Conservation (phyloP, 148 eudicot genomes). For the Amaranthus cruentus region DNA sequence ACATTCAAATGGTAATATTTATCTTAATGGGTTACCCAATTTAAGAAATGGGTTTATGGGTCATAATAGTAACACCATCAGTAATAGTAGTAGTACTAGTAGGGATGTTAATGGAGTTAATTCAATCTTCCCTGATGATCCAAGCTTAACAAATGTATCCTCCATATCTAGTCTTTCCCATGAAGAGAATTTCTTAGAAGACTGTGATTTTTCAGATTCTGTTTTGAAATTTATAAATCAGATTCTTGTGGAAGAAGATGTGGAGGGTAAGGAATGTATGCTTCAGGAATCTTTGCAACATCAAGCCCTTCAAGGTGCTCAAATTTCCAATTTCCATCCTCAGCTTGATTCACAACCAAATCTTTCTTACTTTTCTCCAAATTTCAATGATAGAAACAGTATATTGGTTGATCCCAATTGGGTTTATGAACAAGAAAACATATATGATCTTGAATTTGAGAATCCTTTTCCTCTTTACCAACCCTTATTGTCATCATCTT, state of each 20-base stretch:
- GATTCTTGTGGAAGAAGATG: conserved; percentile 80
- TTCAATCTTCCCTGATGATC: conserved; percentile 8
- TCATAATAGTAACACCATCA: background rate
- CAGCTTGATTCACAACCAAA: conserved; percentile 31
- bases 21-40: conserved; percentile 12
- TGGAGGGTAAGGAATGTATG: conserved; percentile 64
- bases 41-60: conserved; percentile 17
- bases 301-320: conserved; percentile 65
- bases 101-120: conserved; percentile 14
- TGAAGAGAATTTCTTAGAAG: conserved; percentile 46
- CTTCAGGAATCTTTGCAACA: conserved; percentile 66
- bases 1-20: background rate
- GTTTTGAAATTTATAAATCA: conserved; percentile 62
- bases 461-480: conserved; percentile 10
- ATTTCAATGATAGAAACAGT: conserved; percentile 23
- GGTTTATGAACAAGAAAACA: conserved; percentile 18
- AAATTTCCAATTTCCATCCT: conserved; percentile 55
- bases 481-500: conserved; percentile 16
- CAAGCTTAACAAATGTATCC: background rate
- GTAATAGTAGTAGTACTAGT: no score
- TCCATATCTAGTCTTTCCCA: conserved; percentile 7
- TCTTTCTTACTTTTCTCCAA: conserved; percentile 12
- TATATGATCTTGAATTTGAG: conserved; percentile 3
- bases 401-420: conserved; percentile 35
- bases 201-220: conserved; percentile 61